phyloP scores from a whole-genome alignment of 2,329 filamentous ascomycete species.

The Nannizziopsis barbatae region DNA sequence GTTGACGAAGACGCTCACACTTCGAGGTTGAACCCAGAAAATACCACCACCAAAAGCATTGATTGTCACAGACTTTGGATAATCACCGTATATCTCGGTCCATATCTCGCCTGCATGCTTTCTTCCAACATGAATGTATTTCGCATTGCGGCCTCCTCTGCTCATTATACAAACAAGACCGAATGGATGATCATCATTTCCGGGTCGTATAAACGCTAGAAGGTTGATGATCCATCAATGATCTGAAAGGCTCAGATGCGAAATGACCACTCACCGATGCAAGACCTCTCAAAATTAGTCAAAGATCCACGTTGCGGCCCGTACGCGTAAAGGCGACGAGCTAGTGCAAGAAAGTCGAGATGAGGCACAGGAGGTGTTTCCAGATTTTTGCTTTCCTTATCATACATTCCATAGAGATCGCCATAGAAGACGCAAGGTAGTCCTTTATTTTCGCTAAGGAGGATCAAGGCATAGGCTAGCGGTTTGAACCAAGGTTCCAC shows the following conservation, averaged over 20 bases:
- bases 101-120: constrained; percentile 50
- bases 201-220: constrained; percentile 38
- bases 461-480: constrained; percentile 59
- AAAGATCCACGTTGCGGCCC: constrained; percentile 56
- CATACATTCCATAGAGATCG: constrained; percentile 52
- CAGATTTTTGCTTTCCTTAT: constrained; percentile 41
- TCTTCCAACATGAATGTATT: constrained; percentile 52
- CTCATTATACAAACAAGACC: constrained; percentile 50
- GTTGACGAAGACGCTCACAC: constrained; percentile 53
- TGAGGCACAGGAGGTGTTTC: constrained; percentile 20
- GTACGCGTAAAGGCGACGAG: constrained; percentile 56
- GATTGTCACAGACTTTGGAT: constrained; percentile 46
- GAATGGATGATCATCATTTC: constrained; percentile 39
- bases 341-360: constrained; percentile 49
- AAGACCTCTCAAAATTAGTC: constrained; percentile 40
- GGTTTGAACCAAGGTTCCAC: constrained; percentile 59
- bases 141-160: constrained; percentile 37
- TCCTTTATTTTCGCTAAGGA: constrained; percentile 49
- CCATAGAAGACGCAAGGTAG: constrained; percentile 61
- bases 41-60: constrained; percentile 48
- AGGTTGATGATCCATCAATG: neutral
- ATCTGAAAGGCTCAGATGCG: neutral
- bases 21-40: constrained; percentile 46
- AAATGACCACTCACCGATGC: constrained; percentile 39
- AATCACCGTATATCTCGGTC: constrained; percentile 52